A percentile compares a stretch with the other conserved stretches of the same genome.
Conservation (phyloP, 2,329 filamentous ascomycete genomes). For the Epichloe bromicola region DNA sequence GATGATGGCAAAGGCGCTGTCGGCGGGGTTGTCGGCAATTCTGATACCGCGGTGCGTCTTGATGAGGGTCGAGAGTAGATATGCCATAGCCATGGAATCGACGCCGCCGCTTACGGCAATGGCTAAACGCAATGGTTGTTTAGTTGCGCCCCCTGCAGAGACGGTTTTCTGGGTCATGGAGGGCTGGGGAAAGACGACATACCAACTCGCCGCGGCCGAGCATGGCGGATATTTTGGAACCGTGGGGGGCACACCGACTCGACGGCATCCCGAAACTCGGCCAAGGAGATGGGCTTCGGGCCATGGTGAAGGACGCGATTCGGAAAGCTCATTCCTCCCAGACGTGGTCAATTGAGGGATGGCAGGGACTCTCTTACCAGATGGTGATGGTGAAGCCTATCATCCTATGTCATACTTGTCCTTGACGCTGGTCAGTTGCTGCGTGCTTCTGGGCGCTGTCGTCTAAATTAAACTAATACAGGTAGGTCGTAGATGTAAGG, state of each 20-base stretch:
- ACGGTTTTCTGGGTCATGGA: not conserved
- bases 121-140: constrained; percentile 27
- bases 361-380: no score
- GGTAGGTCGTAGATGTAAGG: no score
- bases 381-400: no score
- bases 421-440: no score
- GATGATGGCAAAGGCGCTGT: constrained; percentile 31
- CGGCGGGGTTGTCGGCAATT: constrained; percentile 32
- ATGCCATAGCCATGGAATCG: constrained; percentile 93
- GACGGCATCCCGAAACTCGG: constrained; percentile 34
- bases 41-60: constrained; percentile 19
- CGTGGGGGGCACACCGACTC: constrained; percentile 34
- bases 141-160: not conserved
- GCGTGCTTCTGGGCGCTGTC: no score
- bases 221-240: constrained; percentile 28
- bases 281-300: constrained; percentile 23
- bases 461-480: no score
- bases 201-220: constrained; percentile 29
- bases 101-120: constrained; percentile 85
- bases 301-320: constrained; percentile 23
- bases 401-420: no score
- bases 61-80: constrained; percentile 46
- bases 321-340: constrained; percentile 22
- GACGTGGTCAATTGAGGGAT: no score
- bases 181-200: constrained; percentile 9